Evolutionary conservation across 306 rosid genomes (phyloP).

Genomic region (Rubus parviflorus): DNA sequence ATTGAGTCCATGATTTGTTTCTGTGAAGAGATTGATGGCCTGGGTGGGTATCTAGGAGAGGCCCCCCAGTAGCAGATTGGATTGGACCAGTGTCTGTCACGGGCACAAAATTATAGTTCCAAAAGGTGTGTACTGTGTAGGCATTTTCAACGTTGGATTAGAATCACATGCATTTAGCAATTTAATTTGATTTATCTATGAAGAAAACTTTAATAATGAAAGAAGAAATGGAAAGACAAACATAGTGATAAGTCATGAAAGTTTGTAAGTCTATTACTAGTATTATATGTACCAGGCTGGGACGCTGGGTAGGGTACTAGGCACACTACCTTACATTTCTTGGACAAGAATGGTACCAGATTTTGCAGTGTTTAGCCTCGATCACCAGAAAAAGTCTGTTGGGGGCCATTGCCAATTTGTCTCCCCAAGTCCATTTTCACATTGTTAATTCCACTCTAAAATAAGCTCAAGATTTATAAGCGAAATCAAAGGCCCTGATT

Average conservation of each 20-base stretch:
- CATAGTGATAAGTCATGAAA: not conserved
- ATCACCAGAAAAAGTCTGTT: conserved; percentile 6
- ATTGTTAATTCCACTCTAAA: not conserved
- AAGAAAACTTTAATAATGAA: not conserved
- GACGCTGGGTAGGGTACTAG: not conserved
- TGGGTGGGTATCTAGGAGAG: not conserved
- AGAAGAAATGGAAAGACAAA: not conserved
- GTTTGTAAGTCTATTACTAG: not conserved
- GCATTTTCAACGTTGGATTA: not conserved
- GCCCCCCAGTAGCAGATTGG: conserved; percentile 12
- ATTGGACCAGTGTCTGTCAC: conserved; percentile 19
- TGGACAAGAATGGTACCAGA: not conserved
- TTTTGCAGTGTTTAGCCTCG: conserved; percentile 4
- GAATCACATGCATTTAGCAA: not conserved
- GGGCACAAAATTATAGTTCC: conserved; percentile 9
- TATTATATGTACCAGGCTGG: not conserved
- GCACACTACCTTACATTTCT: not conserved
- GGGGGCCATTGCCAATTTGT: not conserved
- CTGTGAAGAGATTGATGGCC: not conserved
- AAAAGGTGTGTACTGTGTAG: not conserved
- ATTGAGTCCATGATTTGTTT: not conserved
- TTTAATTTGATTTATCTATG: not conserved
- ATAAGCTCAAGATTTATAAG: not conserved
- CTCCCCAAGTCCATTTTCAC: not conserved
- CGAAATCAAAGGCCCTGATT: not conserved